phyloP scores from a whole-genome alignment of 202 grass and related monocot genomes.

The Carex sylvatica region DNA sequence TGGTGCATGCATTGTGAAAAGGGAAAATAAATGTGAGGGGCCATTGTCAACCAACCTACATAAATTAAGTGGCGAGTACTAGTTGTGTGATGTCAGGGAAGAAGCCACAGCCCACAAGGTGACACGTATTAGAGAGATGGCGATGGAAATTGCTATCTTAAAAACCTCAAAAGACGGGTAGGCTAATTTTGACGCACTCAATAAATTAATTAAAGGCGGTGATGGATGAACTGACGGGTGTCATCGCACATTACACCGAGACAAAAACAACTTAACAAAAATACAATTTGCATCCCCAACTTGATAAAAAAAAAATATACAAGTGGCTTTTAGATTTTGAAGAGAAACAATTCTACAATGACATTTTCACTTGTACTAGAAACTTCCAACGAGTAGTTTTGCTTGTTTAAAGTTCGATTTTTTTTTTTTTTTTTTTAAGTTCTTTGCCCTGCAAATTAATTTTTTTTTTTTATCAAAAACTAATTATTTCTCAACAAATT shows the following conservation, averaged over 20 bases:
- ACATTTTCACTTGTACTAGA: no score
- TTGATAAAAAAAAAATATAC: no score
- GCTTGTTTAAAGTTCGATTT: no score
- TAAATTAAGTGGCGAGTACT: neutral
- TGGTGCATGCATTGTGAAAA: neutral
- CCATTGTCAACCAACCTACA: neutral
- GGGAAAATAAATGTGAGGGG: neutral
- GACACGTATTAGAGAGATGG: neutral
- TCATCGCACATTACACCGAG: neutral
- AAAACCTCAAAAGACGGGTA: neutral
- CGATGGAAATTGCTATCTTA: neutral
- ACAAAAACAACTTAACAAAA: no score
- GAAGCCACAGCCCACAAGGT: neutral
- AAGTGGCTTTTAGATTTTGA: no score
- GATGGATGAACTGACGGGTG: neutral
- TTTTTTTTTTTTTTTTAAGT: no score
- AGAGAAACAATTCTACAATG: no score
- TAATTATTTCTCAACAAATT: no score
- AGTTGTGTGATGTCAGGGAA: neutral
- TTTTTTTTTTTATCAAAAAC: no score
- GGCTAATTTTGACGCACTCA: neutral
- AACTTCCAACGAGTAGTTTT: no score
- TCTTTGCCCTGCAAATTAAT: no score
- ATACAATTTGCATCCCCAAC: no score
- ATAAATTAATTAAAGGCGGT: neutral